Conservation (phyloP, 2,329 filamentous ascomycete species). For the Cladorrhinum sp. region DNA sequence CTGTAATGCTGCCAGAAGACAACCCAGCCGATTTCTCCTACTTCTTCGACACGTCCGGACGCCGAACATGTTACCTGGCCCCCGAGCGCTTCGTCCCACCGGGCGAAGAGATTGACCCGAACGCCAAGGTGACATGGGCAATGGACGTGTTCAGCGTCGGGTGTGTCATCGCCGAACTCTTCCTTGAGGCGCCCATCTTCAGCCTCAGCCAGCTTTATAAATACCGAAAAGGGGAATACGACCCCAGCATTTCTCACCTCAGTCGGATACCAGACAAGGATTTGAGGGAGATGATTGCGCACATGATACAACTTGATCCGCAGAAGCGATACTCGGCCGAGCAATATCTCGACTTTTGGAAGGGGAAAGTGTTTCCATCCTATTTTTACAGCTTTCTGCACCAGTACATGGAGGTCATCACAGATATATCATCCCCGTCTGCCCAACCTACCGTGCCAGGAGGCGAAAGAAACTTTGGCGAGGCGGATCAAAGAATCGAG, state of each 20-base stretch:
- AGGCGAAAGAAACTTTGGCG: constrained; percentile 68
- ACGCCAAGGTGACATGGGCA: constrained; percentile 71
- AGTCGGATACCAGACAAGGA: constrained; percentile 84
- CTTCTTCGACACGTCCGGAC: constrained; percentile 90
- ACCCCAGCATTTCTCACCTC: constrained; percentile 76
- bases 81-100: constrained; percentile 84
- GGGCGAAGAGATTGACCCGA: constrained; percentile 60
- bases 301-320: constrained; percentile 95
- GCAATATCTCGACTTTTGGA: constrained; percentile 90
- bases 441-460: constrained; percentile 59
- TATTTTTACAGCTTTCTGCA: constrained; percentile 98
- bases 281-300: constrained; percentile 81
- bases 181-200: constrained; percentile 94
- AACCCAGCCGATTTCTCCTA: constrained; percentile 98
- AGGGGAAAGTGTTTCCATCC: constrained; percentile 84
- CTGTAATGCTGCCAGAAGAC: constrained; percentile 87
- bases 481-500: constrained; percentile 91
- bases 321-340: constrained; percentile 90
- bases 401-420: constrained; percentile 95
- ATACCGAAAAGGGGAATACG: constrained; percentile 89
- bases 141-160: constrained; percentile 99
- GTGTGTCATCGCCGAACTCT: constrained; percentile 94
- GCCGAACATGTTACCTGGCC: constrained; percentile 90
- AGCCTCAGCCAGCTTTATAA: constrained; percentile 94
- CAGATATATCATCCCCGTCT: constrained; percentile 80